Base-by-base conservation (phyloP, 192 early-diverging fungal species). In the Umbelopsis sp. region DNA sequence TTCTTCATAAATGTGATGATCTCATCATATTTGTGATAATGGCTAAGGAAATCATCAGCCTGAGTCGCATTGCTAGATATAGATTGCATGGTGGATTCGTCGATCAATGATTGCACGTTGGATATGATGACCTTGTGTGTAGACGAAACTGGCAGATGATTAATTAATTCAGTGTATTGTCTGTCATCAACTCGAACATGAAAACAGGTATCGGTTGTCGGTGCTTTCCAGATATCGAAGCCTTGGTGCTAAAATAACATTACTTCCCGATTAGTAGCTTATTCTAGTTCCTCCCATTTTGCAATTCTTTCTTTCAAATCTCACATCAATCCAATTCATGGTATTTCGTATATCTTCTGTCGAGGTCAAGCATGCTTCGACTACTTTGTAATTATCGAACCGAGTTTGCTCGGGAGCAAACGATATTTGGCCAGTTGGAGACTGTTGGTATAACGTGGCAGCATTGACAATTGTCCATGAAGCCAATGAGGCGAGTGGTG, bases 21-120 rank as follows among this genome's bases (percentile, higher is more conserved):
- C 1, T 83, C 80, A 5, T 78, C 68, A 33, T 73, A 72, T 41
- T 75, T 75, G 46, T 85, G 84, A 61, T 85, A 85, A n/a, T 61
- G 55, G n/a, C 27, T 30, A 61, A 33, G 55, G 25, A 33, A 61
- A 49, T 21, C 20, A 16, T 61, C 30, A 7, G 10, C 55, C 16
- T 15, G 27, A 30, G 30, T 61, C 15, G 18, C 13, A 35, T 61
- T 61, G 13, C 55, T 18, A 4, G 16, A 30, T 30, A 30, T 25
- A 61, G 25, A 61, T 37, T 61, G 27, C 30, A 12, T 16, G 23
- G 15, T 55, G 55, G 37, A 4, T 61, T 61, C 27, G 27, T 61
- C 55, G 18, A 61, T 61, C 18, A 61, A 16, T 33, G 55, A 33
- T 18, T 61, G 55, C 16, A 61, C 27, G 13, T 61, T 35, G 27